Evolutionary conservation across 2,329 filamentous ascomycete genomes (phyloP).

Genomic region (Purpureocillium lavendulum): DNA sequence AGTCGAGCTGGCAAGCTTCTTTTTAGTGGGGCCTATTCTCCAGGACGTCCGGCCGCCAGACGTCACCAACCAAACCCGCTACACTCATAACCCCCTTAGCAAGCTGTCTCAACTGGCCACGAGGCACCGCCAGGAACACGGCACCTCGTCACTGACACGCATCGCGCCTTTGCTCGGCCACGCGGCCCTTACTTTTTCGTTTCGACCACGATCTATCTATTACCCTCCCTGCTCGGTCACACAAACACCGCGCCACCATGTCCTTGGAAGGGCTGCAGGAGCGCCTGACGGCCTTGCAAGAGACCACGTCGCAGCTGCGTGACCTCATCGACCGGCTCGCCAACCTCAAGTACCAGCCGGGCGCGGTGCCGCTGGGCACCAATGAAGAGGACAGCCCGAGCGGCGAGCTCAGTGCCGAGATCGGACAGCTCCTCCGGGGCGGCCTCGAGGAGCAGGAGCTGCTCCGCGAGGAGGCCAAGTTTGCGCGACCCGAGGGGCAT

Average conservation of each 20-base stretch:
- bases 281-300: slow-evolving; percentile 52
- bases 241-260: slow-evolving; percentile 26
- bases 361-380: slow-evolving; percentile 42
- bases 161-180: too few relatives aligned
- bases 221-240: too few relatives aligned
- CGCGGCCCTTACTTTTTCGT: too few relatives aligned
- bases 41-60: background rate
- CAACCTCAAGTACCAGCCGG: slow-evolving; percentile 49
- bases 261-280: slow-evolving; percentile 54
- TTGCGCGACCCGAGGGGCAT: slow-evolving; percentile 46
- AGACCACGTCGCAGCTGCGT: slow-evolving; percentile 48
- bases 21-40: too few relatives aligned
- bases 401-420: slow-evolving; percentile 70
- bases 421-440: slow-evolving; percentile 67
- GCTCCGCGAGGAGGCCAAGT: slow-evolving; percentile 68
- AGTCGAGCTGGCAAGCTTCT: too few relatives aligned
- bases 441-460: slow-evolving; percentile 79
- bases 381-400: slow-evolving; percentile 46
- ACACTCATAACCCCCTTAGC: background rate
- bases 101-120: slow-evolving; percentile 1
- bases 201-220: too few relatives aligned
- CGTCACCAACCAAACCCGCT: slow-evolving; percentile 1
- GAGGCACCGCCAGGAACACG: background rate
- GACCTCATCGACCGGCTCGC: slow-evolving; percentile 52
- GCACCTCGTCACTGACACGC: background rate